phyloP scores from a whole-genome alignment of 768 basidiomycete genomes.

The Lentinula edodes region DNA sequence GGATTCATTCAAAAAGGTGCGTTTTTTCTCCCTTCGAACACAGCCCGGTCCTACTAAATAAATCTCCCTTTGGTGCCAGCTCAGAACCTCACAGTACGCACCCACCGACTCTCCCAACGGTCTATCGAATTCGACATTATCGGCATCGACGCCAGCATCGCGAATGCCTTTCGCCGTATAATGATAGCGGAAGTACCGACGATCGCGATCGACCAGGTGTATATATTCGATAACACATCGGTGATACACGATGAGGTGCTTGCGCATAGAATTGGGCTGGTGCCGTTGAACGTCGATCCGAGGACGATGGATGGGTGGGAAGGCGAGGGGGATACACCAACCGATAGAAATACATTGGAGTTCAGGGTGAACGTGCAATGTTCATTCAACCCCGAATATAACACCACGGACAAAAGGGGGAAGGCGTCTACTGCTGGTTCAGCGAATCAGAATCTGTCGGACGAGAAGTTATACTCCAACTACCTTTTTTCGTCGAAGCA shows the following conservation, averaged over 20 bases:
- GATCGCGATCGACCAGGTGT: slow-evolving; percentile 85
- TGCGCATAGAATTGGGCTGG: slow-evolving; percentile 84
- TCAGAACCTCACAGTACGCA: slow-evolving; percentile 67
- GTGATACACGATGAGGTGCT: slow-evolving; percentile 94
- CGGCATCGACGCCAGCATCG: slow-evolving; percentile 93
- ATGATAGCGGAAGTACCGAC: slow-evolving; percentile 96
- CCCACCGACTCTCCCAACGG: slow-evolving; percentile 75
- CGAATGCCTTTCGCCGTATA: slow-evolving; percentile 90
- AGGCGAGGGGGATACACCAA: slow-evolving; percentile 51
- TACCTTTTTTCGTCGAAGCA: slow-evolving; percentile 63
- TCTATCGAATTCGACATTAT: slow-evolving; percentile 93
- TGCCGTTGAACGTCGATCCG: slow-evolving; percentile 88
- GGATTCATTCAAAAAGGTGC: slow-evolving; percentile 68
- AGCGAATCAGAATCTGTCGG: slow-evolving; percentile 27
- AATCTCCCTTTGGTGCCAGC: slow-evolving; percentile 17
- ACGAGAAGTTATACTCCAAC: slow-evolving; percentile 56
- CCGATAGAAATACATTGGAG: slow-evolving; percentile 88
- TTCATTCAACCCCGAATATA: slow-evolving; percentile 36
- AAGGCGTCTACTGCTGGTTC: slow-evolving; percentile 34
- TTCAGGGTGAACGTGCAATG: slow-evolving; percentile 72
- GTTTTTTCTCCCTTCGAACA: neutral
- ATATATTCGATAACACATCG: slow-evolving; percentile 91
- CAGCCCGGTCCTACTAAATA: neutral
- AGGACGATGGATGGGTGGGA: slow-evolving; percentile 54
- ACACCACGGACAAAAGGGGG: slow-evolving; percentile 35